These are phyloP conservation scores for Acorus gramineus DNA, from an alignment of 106 monocot genomes.

Conservation along the genomic window DNA sequence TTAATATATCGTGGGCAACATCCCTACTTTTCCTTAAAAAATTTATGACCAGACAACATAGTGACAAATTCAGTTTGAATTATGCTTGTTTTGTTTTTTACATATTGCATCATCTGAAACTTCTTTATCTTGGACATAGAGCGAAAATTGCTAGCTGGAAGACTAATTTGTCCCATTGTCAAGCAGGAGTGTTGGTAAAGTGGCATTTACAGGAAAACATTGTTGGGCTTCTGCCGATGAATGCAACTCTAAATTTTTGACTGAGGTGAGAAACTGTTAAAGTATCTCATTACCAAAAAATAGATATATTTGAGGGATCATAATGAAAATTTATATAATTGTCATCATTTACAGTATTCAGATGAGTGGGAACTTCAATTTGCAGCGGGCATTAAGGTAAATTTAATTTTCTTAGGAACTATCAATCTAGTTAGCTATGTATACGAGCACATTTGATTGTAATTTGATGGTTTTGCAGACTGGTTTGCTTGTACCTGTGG, in stretches of 20 bases:
- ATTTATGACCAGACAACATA: too few species aligned
- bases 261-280: constrained; percentile 23
- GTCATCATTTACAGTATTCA: constrained; percentile 27
- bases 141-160: constrained; percentile 30
- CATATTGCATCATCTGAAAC: too few species aligned
- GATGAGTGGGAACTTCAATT: constrained; percentile 49
- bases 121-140: too few species aligned
- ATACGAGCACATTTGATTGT: background rate
- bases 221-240: constrained; percentile 28
- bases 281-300: background rate
- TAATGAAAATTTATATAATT: background rate
- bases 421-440: too few species aligned
- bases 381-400: constrained; percentile 71
- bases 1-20: constrained; percentile 8
- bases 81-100: too few species aligned
- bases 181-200: constrained; percentile 54
- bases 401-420: background rate
- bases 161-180: background rate
- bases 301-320: background rate
- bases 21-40: too few species aligned
- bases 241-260: constrained; percentile 11
- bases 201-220: constrained; percentile 34
- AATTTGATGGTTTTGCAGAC: constrained; percentile 39
- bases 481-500: constrained; percentile 58
- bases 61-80: too few species aligned